Evolutionary conservation across 1,284 basidiomycete genomes (phyloP), one percentile per base, ranked within the genome.

Genomic region (Marasmius oreades): DNA sequence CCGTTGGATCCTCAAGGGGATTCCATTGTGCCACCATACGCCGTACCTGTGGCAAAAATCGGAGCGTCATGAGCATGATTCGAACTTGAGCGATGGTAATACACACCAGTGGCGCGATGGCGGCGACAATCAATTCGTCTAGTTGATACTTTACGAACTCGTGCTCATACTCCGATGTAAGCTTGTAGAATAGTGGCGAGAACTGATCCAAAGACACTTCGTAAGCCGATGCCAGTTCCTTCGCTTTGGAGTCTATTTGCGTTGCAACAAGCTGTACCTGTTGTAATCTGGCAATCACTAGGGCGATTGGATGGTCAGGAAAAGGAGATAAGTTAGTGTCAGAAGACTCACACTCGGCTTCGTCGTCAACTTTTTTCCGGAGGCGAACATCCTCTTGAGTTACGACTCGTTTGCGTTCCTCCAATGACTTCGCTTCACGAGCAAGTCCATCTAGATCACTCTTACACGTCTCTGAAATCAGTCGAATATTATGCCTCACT

Each of bases 61-160:
- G 37, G 16, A 60, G 33, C 3, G 45, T 60, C 22, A 43, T 57
- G 48, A 43, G 11, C 2, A 22, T 12, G 42, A 31, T 10, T 10
- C 16, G 24, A 18, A 46, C 23, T 24, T 12, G 14, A 4, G 52
- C 16, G 18, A 12, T 18, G 45, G 56, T 16, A 1, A 11, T 37
- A 74, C 84, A 64, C 62, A 88, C 86, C 4, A 86, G 73, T 0
- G 94, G 93, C 5, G 88, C 82, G 55, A 98, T 88, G 1, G 95
- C 92, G 37, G 89, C 95, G 0, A 99, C 91, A 0, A 97, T 83
- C 14, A 98, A 85, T 66, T 98, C 95, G 65, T 99, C 97, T 23
- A 98, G 72, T 10, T 79, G 77, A 67, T 94, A 88, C 61, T 74
- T 78, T 45, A 89, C 85, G 64, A 94, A 95, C 67, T 98, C 95